Evolutionary conservation across 768 basidiomycete species (phyloP), one percentile per base, ranked within the genome.

Genomic region (Lactifluus subvellereus): DNA sequence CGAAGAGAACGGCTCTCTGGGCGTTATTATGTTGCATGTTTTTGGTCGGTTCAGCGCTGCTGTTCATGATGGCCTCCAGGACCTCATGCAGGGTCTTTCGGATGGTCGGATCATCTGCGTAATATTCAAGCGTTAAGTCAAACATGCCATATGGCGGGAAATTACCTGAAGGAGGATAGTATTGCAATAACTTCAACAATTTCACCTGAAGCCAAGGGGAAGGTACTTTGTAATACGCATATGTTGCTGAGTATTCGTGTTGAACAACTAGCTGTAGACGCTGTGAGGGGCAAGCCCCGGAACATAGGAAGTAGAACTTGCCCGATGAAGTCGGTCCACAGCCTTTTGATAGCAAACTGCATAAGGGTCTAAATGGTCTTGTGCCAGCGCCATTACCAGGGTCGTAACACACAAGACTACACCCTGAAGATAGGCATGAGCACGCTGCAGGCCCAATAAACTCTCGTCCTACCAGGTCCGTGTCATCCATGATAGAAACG

Each of bases 1-100:
- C 97, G 69, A 98, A 99, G 14, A 99, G 82, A n/a, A 99, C 86
- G 1, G 97, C 91, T 71, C 98, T 94, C 71, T 97, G 96, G 10
- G 96, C 97, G 69, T 99, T 99, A 74, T 96, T 98, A 71, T 99
- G 97, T 72, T 99, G 97, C 13, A 98, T 91, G 68, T 98, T 98
- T 67, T 91, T 82, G 11, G 93, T 88, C 9, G 89, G 89, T 70
- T 97, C 95, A 9, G 92, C 88, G 69, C 89, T 86, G 70, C 88
- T 94, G 69, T 88, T 89, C 84, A 98, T 93, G 71, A 94, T 86
- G 7, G 88, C 88, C 70, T 93, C 88, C 58, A 99, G 77, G 10
- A 97, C 89, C 66, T 89, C 81, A 65, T 91, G 84, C 50, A 99
- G 76, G 37, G 88, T 85, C 27, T 82, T 80, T 27, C 85, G 83